Evolutionary conservation across 169 alveolate species (phyloP).

Genomic region (Perkinsus chesapeaki): DNA sequence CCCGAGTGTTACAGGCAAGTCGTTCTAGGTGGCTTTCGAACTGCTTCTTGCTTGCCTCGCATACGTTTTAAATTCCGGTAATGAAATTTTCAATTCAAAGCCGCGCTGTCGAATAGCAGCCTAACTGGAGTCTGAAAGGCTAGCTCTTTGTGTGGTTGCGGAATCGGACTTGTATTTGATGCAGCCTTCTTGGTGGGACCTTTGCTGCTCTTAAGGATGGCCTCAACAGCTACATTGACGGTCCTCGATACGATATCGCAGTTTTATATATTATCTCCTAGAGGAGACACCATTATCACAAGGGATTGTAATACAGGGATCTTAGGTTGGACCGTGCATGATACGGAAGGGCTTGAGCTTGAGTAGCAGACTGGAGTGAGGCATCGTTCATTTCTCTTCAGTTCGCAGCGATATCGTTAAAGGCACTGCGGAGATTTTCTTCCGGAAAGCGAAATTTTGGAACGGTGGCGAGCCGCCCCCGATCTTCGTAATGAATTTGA

Average conservation of each 20-base stretch:
- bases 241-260: slow-evolving; percentile 55
- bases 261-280: slow-evolving; percentile 77
- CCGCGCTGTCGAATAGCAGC: too few species aligned
- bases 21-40: too few species aligned
- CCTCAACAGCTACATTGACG: neutral
- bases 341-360: neutral
- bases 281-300: slow-evolving; percentile 89
- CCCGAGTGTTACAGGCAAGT: too few species aligned
- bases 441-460: slow-evolving; percentile 73
- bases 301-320: slow-evolving; percentile 53
- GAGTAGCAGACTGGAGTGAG: too few species aligned
- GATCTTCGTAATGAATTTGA: slow-evolving; percentile 18
- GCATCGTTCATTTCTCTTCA: neutral
- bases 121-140: neutral
- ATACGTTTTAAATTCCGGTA: too few species aligned
- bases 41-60: too few species aligned
- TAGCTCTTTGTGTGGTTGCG: neutral
- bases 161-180: neutral
- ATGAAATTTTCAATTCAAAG: too few species aligned
- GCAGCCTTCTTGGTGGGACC: neutral
- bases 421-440: slow-evolving; percentile 82
- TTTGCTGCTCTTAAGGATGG: neutral
- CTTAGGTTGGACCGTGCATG: neutral
- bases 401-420: slow-evolving; percentile 72
- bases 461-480: slow-evolving; percentile 64